These are phyloP conservation scores for Torulaspora gathmanii DNA, from an alignment of 805 yeast species.

Conservation along the genomic window DNA sequence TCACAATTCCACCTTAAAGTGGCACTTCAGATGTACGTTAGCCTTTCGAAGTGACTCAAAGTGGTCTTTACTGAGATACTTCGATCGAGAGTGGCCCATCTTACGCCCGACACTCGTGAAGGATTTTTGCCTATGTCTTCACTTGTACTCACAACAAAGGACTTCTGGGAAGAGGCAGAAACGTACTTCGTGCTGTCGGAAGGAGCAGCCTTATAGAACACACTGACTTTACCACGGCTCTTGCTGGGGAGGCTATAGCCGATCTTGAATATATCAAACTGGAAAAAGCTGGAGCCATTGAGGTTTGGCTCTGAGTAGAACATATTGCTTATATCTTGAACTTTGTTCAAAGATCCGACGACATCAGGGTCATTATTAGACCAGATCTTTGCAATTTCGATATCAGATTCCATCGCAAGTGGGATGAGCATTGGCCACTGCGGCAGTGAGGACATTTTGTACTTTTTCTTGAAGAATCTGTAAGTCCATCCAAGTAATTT, in stretches of 20 bases:
- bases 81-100: slow-evolving; percentile 9
- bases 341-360: neutral
- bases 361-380: slow-evolving; percentile 8
- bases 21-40: neutral
- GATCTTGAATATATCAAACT: slow-evolving; percentile 9
- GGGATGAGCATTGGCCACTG: slow-evolving; percentile 24
- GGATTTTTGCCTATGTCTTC: neutral
- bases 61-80: slow-evolving; percentile 10
- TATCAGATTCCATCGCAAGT: slow-evolving; percentile 8
- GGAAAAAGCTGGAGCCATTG: slow-evolving; percentile 4
- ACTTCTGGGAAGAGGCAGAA: neutral
- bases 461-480: slow-evolving; percentile 8
- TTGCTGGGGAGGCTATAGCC: slow-evolving; percentile 1
- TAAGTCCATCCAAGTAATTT: slow-evolving; percentile 10
- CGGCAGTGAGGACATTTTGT: slow-evolving; percentile 10
- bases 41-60: slow-evolving; percentile 15
- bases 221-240: neutral
- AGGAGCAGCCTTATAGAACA: slow-evolving; percentile 11
- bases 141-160: neutral
- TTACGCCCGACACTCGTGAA: neutral
- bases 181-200: slow-evolving; percentile 7
- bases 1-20: neutral
- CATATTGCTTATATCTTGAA: slow-evolving; percentile 2
- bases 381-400: slow-evolving; percentile 17
- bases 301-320: slow-evolving; percentile 8